A percentile compares a stretch with the other conserved stretches of the same genome.
Evolutionary conservation across 768 basidiomycete genomes (phyloP).

Genomic region (Zangia roseola): DNA sequence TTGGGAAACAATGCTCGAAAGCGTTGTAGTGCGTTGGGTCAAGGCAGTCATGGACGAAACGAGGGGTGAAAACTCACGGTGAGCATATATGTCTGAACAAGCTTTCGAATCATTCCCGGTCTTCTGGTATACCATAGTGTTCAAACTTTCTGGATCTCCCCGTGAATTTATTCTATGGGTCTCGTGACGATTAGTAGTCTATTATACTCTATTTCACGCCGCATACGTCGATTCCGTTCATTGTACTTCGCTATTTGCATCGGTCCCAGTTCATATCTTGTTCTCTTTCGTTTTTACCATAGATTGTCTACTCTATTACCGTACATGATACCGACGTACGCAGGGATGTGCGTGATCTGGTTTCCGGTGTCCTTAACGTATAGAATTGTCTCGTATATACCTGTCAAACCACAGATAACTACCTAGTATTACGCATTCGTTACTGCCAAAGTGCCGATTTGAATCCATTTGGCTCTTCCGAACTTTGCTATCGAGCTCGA

Average conservation of each 20-base stretch:
- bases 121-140: not conserved
- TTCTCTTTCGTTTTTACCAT: conserved; percentile 4
- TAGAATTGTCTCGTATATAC: conserved; percentile 7
- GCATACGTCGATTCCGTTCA: conserved; percentile 2
- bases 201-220: conserved; percentile 12
- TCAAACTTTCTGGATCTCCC: not conserved
- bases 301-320: conserved; percentile 13
- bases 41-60: conserved; percentile 66
- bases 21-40: conserved; percentile 63
- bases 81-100: conserved; percentile 2
- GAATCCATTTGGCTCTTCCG: too few relatives aligned
- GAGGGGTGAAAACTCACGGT: conserved; percentile 38
- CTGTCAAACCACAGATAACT: conserved; percentile 1
- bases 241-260: not conserved
- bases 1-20: conserved; percentile 81
- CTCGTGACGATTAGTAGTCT: conserved; percentile 6
- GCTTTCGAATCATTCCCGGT: not conserved
- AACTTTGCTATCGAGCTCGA: too few relatives aligned
- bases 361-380: not conserved
- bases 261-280: conserved; percentile 4
- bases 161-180: conserved; percentile 4
- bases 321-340: conserved; percentile 13
- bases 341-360: not conserved
- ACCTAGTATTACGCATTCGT: not conserved
- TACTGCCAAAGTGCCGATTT: too few relatives aligned